A percentile compares a stretch with the other conserved stretches of the same genome.
Evolutionary conservation across 2,329 filamentous ascomycete species (phyloP).

Genomic region (Alternaria sp.): DNA sequence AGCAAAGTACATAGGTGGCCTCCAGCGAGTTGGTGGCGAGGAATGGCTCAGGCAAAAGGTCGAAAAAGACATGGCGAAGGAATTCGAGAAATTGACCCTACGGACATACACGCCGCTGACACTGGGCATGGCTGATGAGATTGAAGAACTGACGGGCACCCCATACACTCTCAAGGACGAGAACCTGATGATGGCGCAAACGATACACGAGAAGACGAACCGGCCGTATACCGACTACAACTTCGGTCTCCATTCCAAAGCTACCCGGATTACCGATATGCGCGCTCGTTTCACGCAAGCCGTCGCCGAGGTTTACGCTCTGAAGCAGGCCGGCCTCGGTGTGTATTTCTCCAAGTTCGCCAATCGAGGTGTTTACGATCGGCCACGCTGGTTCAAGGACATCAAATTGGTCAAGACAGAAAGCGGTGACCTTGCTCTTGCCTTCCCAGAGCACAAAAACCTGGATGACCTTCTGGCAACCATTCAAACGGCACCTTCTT

Average conservation of each 20-base stretch:
- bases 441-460: constrained; percentile 32
- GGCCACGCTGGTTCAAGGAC: constrained; percentile 41
- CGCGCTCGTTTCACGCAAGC: constrained; percentile 62
- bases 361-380: constrained; percentile 41
- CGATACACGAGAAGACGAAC: constrained; percentile 45
- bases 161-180: constrained; percentile 42
- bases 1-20: constrained; percentile 40
- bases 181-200: constrained; percentile 42
- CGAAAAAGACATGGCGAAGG: constrained; percentile 39
- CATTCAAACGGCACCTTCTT: constrained; percentile 36
- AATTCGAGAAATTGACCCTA: constrained; percentile 49
- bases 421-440: constrained; percentile 34
- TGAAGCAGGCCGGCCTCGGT: constrained; percentile 46
- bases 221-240: constrained; percentile 42
- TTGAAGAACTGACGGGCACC: constrained; percentile 44
- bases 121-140: constrained; percentile 42
- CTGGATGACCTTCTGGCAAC: constrained; percentile 34
- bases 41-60: constrained; percentile 52
- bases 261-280: constrained; percentile 27
- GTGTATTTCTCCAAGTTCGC: constrained; percentile 39
- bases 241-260: constrained; percentile 36
- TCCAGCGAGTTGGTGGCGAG: constrained; percentile 64
- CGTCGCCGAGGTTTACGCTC: constrained; percentile 63
- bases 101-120: constrained; percentile 45
- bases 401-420: constrained; percentile 36